phyloP scores from a whole-genome alignment of 2,329 filamentous ascomycete species.

The Aureobasidium pullulans region DNA sequence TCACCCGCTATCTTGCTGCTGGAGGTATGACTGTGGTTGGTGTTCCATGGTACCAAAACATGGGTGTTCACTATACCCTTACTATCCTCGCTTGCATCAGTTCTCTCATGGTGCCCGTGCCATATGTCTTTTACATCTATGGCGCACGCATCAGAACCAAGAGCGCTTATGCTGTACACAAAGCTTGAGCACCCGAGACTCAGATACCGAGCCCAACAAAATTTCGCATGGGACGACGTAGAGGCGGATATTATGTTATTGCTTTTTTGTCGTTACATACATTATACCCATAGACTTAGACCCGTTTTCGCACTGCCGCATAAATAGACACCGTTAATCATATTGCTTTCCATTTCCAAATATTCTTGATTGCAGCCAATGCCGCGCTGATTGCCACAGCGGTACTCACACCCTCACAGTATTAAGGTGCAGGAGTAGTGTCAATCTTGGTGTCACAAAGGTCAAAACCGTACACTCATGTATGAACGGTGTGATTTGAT shows the following conservation, averaged over 20 bases:
- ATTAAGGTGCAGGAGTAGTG: too few relatives aligned
- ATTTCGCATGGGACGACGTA: background rate
- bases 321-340: background rate
- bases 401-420: too few relatives aligned
- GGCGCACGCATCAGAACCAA: slow-evolving; percentile 18
- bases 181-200: background rate
- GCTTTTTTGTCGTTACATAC: background rate
- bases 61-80: slow-evolving; percentile 38
- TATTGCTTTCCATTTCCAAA: background rate
- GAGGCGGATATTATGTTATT: background rate
- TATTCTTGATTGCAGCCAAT: too few relatives aligned
- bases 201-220: background rate
- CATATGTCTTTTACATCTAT: slow-evolving; percentile 20
- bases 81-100: slow-evolving; percentile 33
- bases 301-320: background rate
- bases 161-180: slow-evolving; percentile 16
- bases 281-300: slow-evolving; percentile 2
- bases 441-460: background rate
- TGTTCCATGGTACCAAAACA: slow-evolving; percentile 32
- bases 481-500: too few relatives aligned
- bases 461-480: too few relatives aligned
- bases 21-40: slow-evolving; percentile 35
- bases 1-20: slow-evolving; percentile 28
- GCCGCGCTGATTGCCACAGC: too few relatives aligned
- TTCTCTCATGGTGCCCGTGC: slow-evolving; percentile 19